Conservation (phyloP, 2,329 filamentous ascomycete genomes). For the Stachybotrys echinatus region DNA sequence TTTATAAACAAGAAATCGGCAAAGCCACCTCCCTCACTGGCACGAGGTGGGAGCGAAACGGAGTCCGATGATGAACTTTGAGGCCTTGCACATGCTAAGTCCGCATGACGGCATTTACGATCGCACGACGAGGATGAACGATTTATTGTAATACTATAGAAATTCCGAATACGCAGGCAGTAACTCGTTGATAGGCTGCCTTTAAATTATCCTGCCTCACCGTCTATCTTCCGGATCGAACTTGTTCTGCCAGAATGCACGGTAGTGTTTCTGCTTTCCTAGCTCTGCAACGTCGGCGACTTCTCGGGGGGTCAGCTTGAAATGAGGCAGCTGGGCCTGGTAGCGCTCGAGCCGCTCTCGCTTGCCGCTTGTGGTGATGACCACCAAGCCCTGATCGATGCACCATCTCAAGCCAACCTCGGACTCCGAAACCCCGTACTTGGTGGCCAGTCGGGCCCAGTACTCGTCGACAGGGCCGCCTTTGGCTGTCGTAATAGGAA, state of each 20-base stretch:
- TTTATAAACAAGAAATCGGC: conserved; percentile 33
- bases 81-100: too few species aligned
- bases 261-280: conserved; percentile 56
- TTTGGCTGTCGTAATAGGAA: conserved; percentile 38
- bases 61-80: conserved; percentile 54
- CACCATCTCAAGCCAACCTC: conserved; percentile 56
- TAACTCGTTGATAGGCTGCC: too few species aligned
- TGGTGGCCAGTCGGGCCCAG: conserved; percentile 46
- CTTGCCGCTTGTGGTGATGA: conserved; percentile 55
- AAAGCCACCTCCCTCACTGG: conserved; percentile 14
- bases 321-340: conserved; percentile 41
- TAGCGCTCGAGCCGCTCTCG: conserved; percentile 53
- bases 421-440: conserved; percentile 52
- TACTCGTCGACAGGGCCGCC: conserved; percentile 48
- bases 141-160: background rate
- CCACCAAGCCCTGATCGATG: conserved; percentile 54
- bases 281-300: conserved; percentile 48
- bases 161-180: too few species aligned
- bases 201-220: too few species aligned
- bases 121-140: background rate
- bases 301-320: conserved; percentile 56
- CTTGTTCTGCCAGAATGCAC: conserved; percentile 51
- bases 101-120: background rate
- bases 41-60: conserved; percentile 35
- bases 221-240: conserved; percentile 46